Percentiles rank a stretch among this genome's conserved stretches.
phyloP scores from a whole-genome alignment of 495 filamentous ascomycete species.

The Tuber umbilicatum region DNA sequence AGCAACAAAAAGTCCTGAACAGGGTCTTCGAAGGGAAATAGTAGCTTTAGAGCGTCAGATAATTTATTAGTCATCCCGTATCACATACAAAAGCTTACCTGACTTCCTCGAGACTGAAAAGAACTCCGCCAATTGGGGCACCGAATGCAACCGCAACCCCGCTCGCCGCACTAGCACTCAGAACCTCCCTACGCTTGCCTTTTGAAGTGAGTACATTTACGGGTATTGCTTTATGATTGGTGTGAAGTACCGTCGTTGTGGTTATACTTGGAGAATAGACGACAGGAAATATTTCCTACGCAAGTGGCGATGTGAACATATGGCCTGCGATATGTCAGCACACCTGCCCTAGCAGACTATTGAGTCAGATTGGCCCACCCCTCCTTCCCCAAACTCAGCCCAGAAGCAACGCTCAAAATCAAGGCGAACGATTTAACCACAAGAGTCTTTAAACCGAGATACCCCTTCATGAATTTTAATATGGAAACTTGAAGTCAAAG shows the following conservation, averaged over 20 bases:
- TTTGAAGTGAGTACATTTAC: conserved; percentile 23
- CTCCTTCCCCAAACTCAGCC: conserved; percentile 90
- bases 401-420: conserved; percentile 83
- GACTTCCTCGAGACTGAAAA: conserved; percentile 93
- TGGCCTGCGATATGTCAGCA: conserved; percentile 50
- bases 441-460: conserved; percentile 82
- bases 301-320: conserved; percentile 97
- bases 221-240: conserved; percentile 1
- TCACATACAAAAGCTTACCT: conserved; percentile 44
- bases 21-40: conserved; percentile 98
- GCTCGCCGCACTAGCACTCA: conserved; percentile 85
- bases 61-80: conserved; percentile 5
- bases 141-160: conserved; percentile 95
- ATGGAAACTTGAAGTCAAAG: conserved; percentile 9
- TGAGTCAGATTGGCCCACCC: conserved; percentile 42
- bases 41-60: conserved; percentile 52
- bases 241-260: conserved; percentile 65
- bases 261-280: conserved; percentile 87
- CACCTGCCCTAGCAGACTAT: not conserved
- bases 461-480: conserved; percentile 47
- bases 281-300: conserved; percentile 89
- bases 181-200: conserved; percentile 72
- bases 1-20: conserved; percentile 97
- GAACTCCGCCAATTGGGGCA: conserved; percentile 82
- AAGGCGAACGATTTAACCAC: conserved; percentile 77